Evolutionary conservation across 805 yeast species (phyloP).

Genomic region (Candida easanensis): DNA sequence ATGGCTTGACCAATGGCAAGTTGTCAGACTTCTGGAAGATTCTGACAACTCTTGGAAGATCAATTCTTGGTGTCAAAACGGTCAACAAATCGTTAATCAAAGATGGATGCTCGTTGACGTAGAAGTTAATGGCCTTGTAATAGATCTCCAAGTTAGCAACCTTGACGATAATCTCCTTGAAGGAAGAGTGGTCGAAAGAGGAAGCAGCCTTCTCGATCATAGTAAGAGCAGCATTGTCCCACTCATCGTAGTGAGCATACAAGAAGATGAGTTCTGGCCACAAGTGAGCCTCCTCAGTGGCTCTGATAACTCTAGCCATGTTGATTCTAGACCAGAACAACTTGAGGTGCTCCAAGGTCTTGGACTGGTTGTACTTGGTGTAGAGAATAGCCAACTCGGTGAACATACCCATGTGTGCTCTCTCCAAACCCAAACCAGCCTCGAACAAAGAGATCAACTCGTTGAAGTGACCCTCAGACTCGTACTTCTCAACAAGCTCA

Average conservation of each 20-base stretch:
- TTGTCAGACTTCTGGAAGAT: slow-evolving; percentile 94
- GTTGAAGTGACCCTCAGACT: slow-evolving; percentile 84
- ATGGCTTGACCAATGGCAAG: slow-evolving; percentile 93
- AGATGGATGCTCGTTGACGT: slow-evolving; percentile 88
- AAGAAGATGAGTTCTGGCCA: slow-evolving; percentile 96
- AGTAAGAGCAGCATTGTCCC: slow-evolving; percentile 97
- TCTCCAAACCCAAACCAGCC: slow-evolving; percentile 92
- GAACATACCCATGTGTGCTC: slow-evolving; percentile 99
- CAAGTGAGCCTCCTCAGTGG: slow-evolving; percentile 88
- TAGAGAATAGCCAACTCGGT: slow-evolving; percentile 91
- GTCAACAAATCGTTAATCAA: slow-evolving; percentile 82
- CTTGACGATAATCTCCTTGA: slow-evolving; percentile 92
- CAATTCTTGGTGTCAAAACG: slow-evolving; percentile 84
- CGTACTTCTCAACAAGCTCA: slow-evolving; percentile 83
- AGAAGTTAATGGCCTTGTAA: slow-evolving; percentile 95
- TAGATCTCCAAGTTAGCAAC: slow-evolving; percentile 95
- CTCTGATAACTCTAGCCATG: slow-evolving; percentile 94
- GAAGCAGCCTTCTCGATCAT: slow-evolving; percentile 94
- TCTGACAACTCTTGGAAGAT: slow-evolving; percentile 90
- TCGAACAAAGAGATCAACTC: slow-evolving; percentile 91
- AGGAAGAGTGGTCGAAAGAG: slow-evolving; percentile 89
- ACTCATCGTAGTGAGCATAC: slow-evolving; percentile 97
- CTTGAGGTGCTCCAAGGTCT: slow-evolving; percentile 94
- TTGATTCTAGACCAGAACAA: slow-evolving; percentile 97
- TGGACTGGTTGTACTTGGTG: slow-evolving; percentile 85